Evolutionary conservation across 2,329 filamentous ascomycete species (phyloP).

Genomic region (Uncinocarpus reesii): DNA sequence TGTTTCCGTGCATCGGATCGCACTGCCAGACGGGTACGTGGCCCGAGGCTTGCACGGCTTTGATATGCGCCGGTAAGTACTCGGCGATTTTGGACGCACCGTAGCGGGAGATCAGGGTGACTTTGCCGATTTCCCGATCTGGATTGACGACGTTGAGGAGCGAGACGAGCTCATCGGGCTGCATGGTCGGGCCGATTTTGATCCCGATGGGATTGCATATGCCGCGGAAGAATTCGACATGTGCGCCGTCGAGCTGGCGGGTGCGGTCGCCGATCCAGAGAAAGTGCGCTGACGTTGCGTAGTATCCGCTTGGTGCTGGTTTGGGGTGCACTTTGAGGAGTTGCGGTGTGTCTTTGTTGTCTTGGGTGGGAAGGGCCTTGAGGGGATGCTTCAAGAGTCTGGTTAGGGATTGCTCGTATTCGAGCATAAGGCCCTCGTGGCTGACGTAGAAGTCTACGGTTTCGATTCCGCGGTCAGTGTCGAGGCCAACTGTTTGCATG

Average conservation of each 20-base stretch:
- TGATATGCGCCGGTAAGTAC: slow-evolving; percentile 75
- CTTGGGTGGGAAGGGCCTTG: slow-evolving; percentile 21
- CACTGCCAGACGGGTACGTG: slow-evolving; percentile 88
- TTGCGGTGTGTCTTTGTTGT: slow-evolving; percentile 10
- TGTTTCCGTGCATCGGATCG: slow-evolving; percentile 94
- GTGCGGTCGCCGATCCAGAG: slow-evolving; percentile 98
- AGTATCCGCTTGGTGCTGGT: slow-evolving; percentile 54
- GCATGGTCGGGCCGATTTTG: slow-evolving; percentile 86
- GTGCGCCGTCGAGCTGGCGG: slow-evolving; percentile 80
- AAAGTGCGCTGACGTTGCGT: slow-evolving; percentile 92
- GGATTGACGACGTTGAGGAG: slow-evolving; percentile 85
- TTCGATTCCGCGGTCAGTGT: slow-evolving; percentile 71
- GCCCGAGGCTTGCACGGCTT: slow-evolving; percentile 70
- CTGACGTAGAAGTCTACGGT: slow-evolving; percentile 93
- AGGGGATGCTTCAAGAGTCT: slow-evolving; percentile 48
- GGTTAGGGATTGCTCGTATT: slow-evolving; percentile 86
- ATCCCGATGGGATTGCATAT: slow-evolving; percentile 93
- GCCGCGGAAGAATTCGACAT: slow-evolving; percentile 95
- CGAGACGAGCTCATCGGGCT: slow-evolving; percentile 60
- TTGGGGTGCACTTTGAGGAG: slow-evolving; percentile 20
- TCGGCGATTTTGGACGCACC: slow-evolving; percentile 65
- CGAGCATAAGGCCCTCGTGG: slow-evolving; percentile 85
- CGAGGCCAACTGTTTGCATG: slow-evolving; percentile 86
- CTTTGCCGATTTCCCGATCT: slow-evolving; percentile 69
- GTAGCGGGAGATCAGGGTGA: slow-evolving; percentile 93